Evolutionary conservation across 1,284 basidiomycete species (phyloP).

Genomic region (Pseudozyma thailandica): DNA sequence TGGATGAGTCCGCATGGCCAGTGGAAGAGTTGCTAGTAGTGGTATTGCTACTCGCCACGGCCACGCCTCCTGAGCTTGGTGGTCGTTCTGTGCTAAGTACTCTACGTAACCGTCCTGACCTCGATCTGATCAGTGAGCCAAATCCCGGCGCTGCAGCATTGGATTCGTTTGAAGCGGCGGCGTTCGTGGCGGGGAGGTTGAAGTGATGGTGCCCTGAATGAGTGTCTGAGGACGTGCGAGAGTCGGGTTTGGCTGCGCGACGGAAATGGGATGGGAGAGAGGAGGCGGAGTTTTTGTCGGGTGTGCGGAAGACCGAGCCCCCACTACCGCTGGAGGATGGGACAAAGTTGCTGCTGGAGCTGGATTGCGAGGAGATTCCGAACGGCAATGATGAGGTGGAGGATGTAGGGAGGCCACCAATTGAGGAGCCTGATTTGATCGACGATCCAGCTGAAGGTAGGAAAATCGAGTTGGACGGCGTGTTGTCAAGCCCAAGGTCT

Average conservation of each 20-base stretch:
- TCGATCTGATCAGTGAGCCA: conserved; percentile 10
- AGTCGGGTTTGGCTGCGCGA: neutral
- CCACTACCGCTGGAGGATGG: neutral
- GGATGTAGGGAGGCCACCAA: conserved; percentile 17
- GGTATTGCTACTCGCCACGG: no score
- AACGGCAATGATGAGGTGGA: conserved; percentile 21
- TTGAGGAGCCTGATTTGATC: neutral
- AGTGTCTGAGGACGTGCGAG: no score
- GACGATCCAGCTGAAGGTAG: neutral
- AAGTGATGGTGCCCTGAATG: conserved; percentile 32
- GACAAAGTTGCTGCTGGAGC: neutral
- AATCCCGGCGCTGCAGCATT: conserved; percentile 1
- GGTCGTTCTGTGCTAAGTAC: conserved; percentile 8
- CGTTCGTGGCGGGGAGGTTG: conserved; percentile 8
- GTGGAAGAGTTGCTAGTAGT: no score
- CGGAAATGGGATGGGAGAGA: conserved; percentile 21
- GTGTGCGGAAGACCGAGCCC: neutral
- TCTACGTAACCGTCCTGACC: conserved; percentile 14
- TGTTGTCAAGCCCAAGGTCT: conserved; percentile 22
- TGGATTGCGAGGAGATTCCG: conserved; percentile 8
- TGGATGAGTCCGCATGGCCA: no score
- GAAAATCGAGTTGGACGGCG: conserved; percentile 1
- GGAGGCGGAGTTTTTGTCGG: conserved; percentile 7
- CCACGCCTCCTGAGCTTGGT: neutral
- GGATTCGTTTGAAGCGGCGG: neutral